Evolutionary conservation across 2,329 filamentous ascomycete species (phyloP).

Genomic region (Parafenestella ontariensis): DNA sequence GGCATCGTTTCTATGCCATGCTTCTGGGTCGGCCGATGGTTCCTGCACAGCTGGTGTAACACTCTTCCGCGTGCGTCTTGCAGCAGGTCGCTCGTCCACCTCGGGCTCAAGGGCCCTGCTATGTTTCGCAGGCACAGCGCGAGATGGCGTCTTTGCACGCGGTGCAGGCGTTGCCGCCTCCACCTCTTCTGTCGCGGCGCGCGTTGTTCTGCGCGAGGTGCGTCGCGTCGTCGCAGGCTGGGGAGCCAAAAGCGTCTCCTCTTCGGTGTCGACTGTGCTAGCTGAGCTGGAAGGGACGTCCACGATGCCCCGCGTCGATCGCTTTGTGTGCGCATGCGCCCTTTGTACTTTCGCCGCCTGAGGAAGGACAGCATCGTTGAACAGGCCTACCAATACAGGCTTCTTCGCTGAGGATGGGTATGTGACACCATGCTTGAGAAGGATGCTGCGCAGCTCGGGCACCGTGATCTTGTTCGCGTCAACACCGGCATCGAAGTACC

Average conservation of each 20-base stretch:
- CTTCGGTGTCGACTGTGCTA: constrained; percentile 65
- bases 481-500: constrained; percentile 85
- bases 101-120: constrained; percentile 48
- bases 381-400: constrained; percentile 81
- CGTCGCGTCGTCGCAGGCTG: constrained; percentile 43
- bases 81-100: constrained; percentile 40
- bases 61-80: constrained; percentile 49
- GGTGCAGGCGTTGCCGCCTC: constrained; percentile 20
- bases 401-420: constrained; percentile 95
- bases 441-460: constrained; percentile 85
- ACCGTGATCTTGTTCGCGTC: constrained; percentile 85
- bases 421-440: constrained; percentile 84
- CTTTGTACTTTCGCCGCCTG: constrained; percentile 79
- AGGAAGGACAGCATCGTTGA: constrained; percentile 79
- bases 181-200: constrained; percentile 52
- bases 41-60: constrained; percentile 52
- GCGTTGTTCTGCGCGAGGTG: constrained; percentile 45
- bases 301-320: constrained; percentile 85
- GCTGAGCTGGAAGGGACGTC: constrained; percentile 71
- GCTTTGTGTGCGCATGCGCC: constrained; percentile 78
- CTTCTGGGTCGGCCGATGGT: constrained; percentile 59
- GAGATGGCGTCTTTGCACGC: constrained; percentile 44
- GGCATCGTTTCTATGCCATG: constrained; percentile 51
- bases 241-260: constrained; percentile 53
- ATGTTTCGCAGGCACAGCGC: constrained; percentile 54